Evolutionary conservation across 345 rosid species (phyloP), one percentile per base, ranked within the genome.

Genomic region (Arabis hirsuta): DNA sequence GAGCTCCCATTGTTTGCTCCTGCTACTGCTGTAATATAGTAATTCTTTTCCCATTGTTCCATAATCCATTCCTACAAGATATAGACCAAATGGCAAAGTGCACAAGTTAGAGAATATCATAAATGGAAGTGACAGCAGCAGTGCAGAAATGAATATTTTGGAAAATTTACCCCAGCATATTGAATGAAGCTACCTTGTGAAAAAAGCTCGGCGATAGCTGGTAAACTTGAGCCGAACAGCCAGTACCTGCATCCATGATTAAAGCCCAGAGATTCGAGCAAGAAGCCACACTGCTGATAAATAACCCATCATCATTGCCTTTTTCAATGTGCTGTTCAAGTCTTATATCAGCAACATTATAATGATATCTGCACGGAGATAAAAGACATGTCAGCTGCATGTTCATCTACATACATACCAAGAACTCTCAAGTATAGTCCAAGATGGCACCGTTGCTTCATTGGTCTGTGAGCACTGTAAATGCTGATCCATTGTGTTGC

Each of bases 1-100:
- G 97, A 91, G 79, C 93, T 89, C 41, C 96, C 98, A 78, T 83
- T 86, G 74, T 74, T 84, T 52, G 93, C 89, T 79, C 99, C 99
- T 16, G 97, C 99, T 50, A 94, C 88, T 72, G 99, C 90, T 78
- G 90, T 91, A 73, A 94, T 89, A 80, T 94, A 94, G 79, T 82
- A 91, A 76, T 87, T 94, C 76, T 87, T 94, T 74, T 94, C 97
- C 99, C 97, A 94, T 52, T 94, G 96, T 73, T 94, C 97, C 96
- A 94, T 85, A 65, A 94, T 91, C 97, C 99, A 94, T 74, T 94
- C 97, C 97, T 91, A 71, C 14, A 63, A 26, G 62, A 50, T 31
- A 46, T 26, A 12, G 50, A 57, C 60, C 61, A 74, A 29, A 66
- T 46, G 41, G 52, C 10, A 67, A 42, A 42, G 61, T 11, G 31